These are phyloP conservation scores for Yamadazyma trypodendri DNA, from an alignment of 1,139 yeast species.

Conservation along the genomic window DNA sequence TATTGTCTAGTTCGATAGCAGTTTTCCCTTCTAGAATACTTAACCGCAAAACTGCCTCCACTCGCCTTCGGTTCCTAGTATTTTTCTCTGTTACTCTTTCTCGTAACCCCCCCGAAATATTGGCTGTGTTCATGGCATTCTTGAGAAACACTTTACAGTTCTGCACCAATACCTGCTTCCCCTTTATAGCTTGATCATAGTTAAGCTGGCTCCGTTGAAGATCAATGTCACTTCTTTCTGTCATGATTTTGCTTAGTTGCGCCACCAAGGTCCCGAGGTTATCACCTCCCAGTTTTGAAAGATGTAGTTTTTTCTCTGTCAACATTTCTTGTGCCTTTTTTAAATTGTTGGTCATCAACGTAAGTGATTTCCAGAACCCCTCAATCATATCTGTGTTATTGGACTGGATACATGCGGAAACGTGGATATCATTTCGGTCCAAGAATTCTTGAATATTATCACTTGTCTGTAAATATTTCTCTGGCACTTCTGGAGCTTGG, in stretches of 20 bases:
- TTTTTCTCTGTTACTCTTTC: constrained; percentile 47
- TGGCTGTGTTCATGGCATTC: constrained; percentile 47
- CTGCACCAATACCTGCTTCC: constrained; percentile 27
- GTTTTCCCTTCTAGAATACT: constrained; percentile 45
- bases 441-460: constrained; percentile 44
- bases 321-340: constrained; percentile 41
- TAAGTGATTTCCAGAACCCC: constrained; percentile 39
- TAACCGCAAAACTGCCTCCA: constrained; percentile 47
- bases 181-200: constrained; percentile 28
- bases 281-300: constrained; percentile 19
- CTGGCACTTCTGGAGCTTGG: constrained; percentile 28
- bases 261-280: constrained; percentile 38
- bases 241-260: constrained; percentile 42
- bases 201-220: constrained; percentile 44
- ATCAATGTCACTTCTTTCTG: constrained; percentile 54
- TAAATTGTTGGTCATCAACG: constrained; percentile 35
- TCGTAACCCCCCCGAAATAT: constrained; percentile 49
- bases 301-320: constrained; percentile 19
- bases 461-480: constrained; percentile 38
- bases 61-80: constrained; percentile 38
- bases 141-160: constrained; percentile 45
- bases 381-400: constrained; percentile 13
- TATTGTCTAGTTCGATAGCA: constrained; percentile 34
- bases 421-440: constrained; percentile 33
- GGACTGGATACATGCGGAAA: constrained; percentile 13